A percentile compares a stretch with the other conserved stretches of the same genome.
These are phyloP conservation scores for Lactarius psammicola DNA, from an alignment of 768 basidiomycete genomes.

Conservation along the genomic window DNA sequence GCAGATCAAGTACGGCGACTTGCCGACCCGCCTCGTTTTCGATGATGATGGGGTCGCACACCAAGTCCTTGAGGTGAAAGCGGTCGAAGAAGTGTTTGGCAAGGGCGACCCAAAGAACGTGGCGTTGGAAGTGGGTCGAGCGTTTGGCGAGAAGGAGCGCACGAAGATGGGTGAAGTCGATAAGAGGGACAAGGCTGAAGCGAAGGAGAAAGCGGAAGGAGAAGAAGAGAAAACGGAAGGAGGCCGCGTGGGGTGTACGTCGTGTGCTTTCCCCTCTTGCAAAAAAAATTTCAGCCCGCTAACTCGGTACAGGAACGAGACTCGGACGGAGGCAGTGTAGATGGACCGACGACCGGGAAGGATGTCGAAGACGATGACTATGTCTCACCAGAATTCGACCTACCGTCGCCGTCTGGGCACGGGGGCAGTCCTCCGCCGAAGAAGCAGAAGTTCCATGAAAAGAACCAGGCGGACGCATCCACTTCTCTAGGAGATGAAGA, in stretches of 20 bases:
- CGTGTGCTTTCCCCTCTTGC: not conserved
- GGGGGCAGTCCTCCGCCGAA: constrained; percentile 36
- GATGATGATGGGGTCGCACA: constrained; percentile 84
- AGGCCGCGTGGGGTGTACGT: constrained; percentile 50
- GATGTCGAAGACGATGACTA: constrained; percentile 58
- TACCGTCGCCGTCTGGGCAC: constrained; percentile 41
- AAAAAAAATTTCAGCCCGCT: not conserved
- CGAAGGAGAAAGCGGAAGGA: constrained; percentile 85
- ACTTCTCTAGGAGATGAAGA: constrained; percentile 51
- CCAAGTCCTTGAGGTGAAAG: constrained; percentile 79
- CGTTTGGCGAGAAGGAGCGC: constrained; percentile 73
- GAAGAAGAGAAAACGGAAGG: constrained; percentile 90
- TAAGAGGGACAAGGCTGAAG: constrained; percentile 74
- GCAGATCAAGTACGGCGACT: constrained; percentile 56
- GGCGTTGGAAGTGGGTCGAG: constrained; percentile 60
- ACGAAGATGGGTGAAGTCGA: constrained; percentile 70
- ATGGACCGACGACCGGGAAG: constrained; percentile 38
- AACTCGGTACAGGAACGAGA: constrained; percentile 15
- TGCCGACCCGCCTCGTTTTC: constrained; percentile 77
- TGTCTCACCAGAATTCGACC: constrained; percentile 67
- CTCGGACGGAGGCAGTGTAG: constrained; percentile 31
- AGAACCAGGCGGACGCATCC: constrained; percentile 20
- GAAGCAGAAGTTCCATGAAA: constrained; percentile 33
- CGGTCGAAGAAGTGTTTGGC: constrained; percentile 66
- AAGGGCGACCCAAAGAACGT: constrained; percentile 53